Evolutionary conservation across 2,329 filamentous ascomycete species (phyloP), one percentile per base, ranked within the genome.

Genomic region (Zasmidium citrigriseum): DNA sequence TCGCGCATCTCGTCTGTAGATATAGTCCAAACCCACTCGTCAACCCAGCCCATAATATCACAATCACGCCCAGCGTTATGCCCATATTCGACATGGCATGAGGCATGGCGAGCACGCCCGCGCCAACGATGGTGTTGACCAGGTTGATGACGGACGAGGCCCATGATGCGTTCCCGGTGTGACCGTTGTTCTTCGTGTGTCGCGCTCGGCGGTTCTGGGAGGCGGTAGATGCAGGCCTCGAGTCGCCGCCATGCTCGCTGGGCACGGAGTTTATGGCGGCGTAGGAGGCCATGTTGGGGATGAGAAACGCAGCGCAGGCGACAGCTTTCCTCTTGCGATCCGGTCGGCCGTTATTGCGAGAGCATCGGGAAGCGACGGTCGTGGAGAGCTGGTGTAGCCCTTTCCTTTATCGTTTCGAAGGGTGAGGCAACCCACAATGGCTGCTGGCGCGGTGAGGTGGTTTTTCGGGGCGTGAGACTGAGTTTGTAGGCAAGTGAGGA

Each of bases 51-150:
- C 95, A 99, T 16, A 96, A 54, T 60, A 99, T 95, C 46, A 98
- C 85, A 55, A 93, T 77, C 29, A 87, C 83, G 46, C 95, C 95
- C 27, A 97, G 83, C 64, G 90, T 80, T 66, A 99, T 93, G 69
- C 95, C 95, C 86, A 98, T 96, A 70, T 96, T 92, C 14, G 92
- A 95, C 76, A 99, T 86, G 46, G 95, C 93, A 4, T 91, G 88
- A n/a, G 93, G 93, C 93, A 97, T 89, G 50, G 93, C 95, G 45
- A 99, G 85, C 1, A 96, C 93, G 54, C 95, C 95, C 34, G 95
- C 93, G 57, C 95, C 95, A 64, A 99, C 86, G 70, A 99, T 99
- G 18, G 95, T 99, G 76, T 99, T 99, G 64, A 98, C 83, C 64
- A 99, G 82, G 75, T 99, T 99, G 77, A 98, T 89, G 65, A 95